Percentiles rank a stretch among this genome's conserved stretches.
Conservation (phyloP, 208 protist species). For the Spironucleus salmonicida region DNA sequence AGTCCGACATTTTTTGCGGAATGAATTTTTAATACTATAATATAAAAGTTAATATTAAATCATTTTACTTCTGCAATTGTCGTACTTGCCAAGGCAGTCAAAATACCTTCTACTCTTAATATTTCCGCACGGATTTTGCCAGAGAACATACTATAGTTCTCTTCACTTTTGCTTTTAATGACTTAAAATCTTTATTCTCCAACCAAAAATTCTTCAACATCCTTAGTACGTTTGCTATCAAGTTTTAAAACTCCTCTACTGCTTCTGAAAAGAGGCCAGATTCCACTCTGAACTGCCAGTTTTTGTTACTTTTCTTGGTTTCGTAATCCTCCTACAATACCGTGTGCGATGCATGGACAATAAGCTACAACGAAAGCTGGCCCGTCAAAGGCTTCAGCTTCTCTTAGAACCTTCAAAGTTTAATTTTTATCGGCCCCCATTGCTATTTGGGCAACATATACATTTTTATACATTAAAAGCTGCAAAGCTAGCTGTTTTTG, state of each 20-base stretch:
- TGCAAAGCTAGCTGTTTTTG: constrained; percentile 53
- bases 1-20: too few species aligned
- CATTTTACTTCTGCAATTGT: too few species aligned
- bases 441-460: constrained; percentile 45
- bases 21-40: too few species aligned
- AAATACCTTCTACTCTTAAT: too few species aligned
- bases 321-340: constrained; percentile 37
- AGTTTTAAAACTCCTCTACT: constrained; percentile 12
- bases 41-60: too few species aligned
- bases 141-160: too few species aligned
- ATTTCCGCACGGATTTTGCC: too few species aligned
- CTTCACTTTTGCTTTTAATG: too few species aligned
- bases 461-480: constrained; percentile 36
- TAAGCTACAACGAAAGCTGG: constrained; percentile 47
- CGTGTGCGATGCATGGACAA: constrained; percentile 48
- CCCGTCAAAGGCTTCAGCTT: constrained; percentile 45
- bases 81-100: too few species aligned
- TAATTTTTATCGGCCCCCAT: constrained; percentile 37
- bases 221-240: constrained; percentile 36
- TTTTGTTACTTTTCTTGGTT: constrained; percentile 39
- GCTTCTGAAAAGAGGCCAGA: constrained; percentile 33
- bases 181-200: neutral
- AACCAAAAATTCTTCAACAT: neutral
- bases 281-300: constrained; percentile 50
- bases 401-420: constrained; percentile 33